phyloP scores from a whole-genome alignment of 352 stramenopile species.

The Phytophthora tentaculata region DNA sequence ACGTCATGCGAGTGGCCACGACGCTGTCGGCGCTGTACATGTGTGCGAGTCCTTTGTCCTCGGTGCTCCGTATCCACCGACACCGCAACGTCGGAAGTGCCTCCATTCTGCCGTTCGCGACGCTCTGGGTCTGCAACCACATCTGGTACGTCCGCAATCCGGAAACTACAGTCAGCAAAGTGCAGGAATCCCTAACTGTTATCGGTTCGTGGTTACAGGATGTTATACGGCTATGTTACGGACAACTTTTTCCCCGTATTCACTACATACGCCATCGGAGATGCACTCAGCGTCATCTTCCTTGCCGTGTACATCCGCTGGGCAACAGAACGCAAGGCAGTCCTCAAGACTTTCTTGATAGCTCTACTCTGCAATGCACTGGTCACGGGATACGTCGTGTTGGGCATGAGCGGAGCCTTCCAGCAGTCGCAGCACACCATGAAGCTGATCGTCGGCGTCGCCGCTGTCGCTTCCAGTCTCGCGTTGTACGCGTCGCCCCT shows the following conservation, averaged over 20 bases:
- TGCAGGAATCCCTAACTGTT: conserved; percentile 12
- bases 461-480: conserved; percentile 62
- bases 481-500: conserved; percentile 74
- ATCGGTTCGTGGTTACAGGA: conserved; percentile 35
- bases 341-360: conserved; percentile 40
- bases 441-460: conserved; percentile 44
- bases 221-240: conserved; percentile 67
- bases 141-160: conserved; percentile 54
- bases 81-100: conserved; percentile 42
- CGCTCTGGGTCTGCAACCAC: conserved; percentile 74
- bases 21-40: conserved; percentile 80
- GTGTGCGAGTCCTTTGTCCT: conserved; percentile 62
- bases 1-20: conserved; percentile 63
- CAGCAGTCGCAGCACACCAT: conserved; percentile 37
- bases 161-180: not conserved
- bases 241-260: conserved; percentile 54
- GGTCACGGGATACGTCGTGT: conserved; percentile 56
- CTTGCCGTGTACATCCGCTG: conserved; percentile 56
- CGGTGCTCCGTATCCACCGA: conserved; percentile 63
- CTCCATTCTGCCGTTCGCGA: conserved; percentile 63
- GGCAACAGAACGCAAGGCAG: conserved; percentile 39
- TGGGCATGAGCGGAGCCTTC: conserved; percentile 40
- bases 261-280: conserved; percentile 57
- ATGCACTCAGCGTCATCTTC: conserved; percentile 54
- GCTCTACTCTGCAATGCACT: conserved; percentile 50